These are phyloP conservation scores for Chrysoporthe deuterocubensis DNA, from an alignment of 2,329 filamentous ascomycete genomes.

Conservation along the genomic window DNA sequence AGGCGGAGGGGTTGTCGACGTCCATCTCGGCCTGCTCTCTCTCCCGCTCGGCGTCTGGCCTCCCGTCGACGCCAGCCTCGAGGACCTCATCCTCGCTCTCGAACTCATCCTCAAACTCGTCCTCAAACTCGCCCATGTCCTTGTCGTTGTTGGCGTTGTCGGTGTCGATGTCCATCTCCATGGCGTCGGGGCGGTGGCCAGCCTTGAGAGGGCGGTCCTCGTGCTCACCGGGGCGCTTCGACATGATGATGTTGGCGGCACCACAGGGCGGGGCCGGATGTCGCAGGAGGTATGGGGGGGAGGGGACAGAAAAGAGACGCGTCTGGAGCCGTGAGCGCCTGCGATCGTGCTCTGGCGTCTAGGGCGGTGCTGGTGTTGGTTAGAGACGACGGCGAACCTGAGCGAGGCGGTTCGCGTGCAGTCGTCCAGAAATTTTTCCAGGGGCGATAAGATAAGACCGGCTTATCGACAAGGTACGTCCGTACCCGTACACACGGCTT, in stretches of 20 bases:
- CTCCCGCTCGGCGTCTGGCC: constrained; percentile 90
- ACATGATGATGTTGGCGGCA: constrained; percentile 48
- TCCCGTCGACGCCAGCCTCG: constrained; percentile 90
- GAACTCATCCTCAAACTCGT: constrained; percentile 91
- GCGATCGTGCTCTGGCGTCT: neutral
- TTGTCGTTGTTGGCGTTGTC: constrained; percentile 53
- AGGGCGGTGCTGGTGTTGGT: no score
- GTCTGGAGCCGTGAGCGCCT: neutral
- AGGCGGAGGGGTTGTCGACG: constrained; percentile 59
- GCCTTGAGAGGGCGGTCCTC: constrained; percentile 60
- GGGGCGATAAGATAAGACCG: neutral
- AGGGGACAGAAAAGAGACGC: no score
- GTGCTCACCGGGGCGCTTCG: constrained; percentile 61
- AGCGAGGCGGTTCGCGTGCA: neutral
- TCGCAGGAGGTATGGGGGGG: neutral
- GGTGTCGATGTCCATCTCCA: constrained; percentile 66
- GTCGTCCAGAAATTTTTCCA: neutral
- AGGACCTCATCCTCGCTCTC: constrained; percentile 90
- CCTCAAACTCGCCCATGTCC: constrained; percentile 84
- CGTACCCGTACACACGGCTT: no score
- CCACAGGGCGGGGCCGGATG: neutral
- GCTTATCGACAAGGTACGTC: constrained; percentile 2
- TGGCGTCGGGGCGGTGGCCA: constrained; percentile 64
- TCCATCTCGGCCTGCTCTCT: constrained; percentile 91
- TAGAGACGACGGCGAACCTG: neutral